Evolutionary conservation across 495 filamentous ascomycete genomes (phyloP).

Genomic region (Hypoxylon cercidicola): DNA sequence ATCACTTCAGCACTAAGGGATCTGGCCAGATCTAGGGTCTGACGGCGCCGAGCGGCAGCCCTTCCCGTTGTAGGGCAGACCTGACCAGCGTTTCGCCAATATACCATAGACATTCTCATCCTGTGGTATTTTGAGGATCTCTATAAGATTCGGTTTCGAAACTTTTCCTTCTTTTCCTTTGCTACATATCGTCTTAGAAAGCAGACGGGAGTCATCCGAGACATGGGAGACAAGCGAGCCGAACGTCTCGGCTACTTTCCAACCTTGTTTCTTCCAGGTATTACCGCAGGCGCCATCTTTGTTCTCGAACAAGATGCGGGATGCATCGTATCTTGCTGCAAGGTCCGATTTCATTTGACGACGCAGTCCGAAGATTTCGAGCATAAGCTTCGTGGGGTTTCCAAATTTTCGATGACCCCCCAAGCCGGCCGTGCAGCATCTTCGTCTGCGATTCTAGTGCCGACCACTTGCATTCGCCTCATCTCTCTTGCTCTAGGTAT

Average conservation of each 20-base stretch:
- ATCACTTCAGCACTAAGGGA: constrained; percentile 39
- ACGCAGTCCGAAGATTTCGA: constrained; percentile 7
- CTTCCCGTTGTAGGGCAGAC: constrained; percentile 19
- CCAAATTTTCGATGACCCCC: constrained; percentile 9
- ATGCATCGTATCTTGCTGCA: constrained; percentile 7
- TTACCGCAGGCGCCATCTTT: constrained; percentile 35
- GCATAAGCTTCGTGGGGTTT: constrained; percentile 3
- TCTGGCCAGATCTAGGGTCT: constrained; percentile 34
- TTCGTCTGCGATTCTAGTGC: constrained; percentile 8
- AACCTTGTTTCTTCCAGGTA: constrained; percentile 29
- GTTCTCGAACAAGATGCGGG: constrained; percentile 32
- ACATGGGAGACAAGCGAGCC: constrained; percentile 22
- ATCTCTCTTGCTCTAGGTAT: not conserved
- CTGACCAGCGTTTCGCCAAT: constrained; percentile 27
- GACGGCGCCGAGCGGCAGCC: constrained; percentile 23
- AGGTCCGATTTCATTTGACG: constrained; percentile 1
- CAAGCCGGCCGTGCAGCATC: constrained; percentile 19
- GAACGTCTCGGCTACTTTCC: constrained; percentile 24
- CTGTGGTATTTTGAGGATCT: constrained; percentile 9
- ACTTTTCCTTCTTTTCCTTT: constrained; percentile 2
- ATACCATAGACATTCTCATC: not conserved
- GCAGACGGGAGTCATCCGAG: constrained; percentile 20
- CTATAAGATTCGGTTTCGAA: constrained; percentile 17
- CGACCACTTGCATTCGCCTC: constrained; percentile 4
- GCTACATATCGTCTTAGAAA: constrained; percentile 6